A percentile compares a stretch with the other conserved stretches of the same genome.
Evolutionary conservation across 768 basidiomycete genomes (phyloP).

Genomic region (Terana coerulea): DNA sequence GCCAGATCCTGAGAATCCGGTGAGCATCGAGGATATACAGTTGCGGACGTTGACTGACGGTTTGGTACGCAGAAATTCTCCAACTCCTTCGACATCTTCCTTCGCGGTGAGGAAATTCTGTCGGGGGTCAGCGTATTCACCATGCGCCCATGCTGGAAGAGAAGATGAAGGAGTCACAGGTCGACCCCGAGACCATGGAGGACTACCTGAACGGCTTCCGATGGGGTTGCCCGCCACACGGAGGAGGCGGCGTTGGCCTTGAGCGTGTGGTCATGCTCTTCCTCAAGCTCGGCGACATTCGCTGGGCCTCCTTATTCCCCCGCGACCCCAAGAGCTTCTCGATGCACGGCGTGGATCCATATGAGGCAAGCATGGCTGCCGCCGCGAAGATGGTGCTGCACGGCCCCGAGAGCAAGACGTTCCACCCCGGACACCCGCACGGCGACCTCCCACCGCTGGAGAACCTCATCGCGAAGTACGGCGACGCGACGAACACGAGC

Average conservation of each 20-base stretch:
- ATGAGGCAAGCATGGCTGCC: slow-evolving; percentile 19
- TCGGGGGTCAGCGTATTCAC: slow-evolving; percentile 98
- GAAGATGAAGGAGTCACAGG: slow-evolving; percentile 80
- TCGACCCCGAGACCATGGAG: slow-evolving; percentile 90
- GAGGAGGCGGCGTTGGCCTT: slow-evolving; percentile 92
- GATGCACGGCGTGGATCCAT: slow-evolving; percentile 21
- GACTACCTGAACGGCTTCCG: slow-evolving; percentile 93
- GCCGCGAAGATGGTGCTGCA: slow-evolving; percentile 25
- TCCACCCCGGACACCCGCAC: slow-evolving; percentile 18
- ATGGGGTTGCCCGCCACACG: slow-evolving; percentile 93
- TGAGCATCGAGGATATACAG: slow-evolving; percentile 34
- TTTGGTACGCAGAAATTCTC: slow-evolving; percentile 66
- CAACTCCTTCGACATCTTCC: slow-evolving; percentile 99
- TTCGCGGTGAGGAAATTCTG: slow-evolving; percentile 97
- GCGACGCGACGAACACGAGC: slow-evolving; percentile 64
- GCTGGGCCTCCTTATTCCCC: slow-evolving; percentile 90
- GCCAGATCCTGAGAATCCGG: slow-evolving; percentile 89
- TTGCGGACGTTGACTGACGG: slow-evolving; percentile 8
- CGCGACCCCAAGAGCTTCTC: slow-evolving; percentile 89
- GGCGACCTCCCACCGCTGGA: slow-evolving; percentile 29
- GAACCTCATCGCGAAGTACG: slow-evolving; percentile 55
- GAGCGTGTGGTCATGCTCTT: slow-evolving; percentile 97
- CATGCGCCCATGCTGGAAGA: slow-evolving; percentile 75
- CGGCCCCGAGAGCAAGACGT: slow-evolving; percentile 27
- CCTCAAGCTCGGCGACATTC: slow-evolving; percentile 92